A percentile compares a stretch with the other conserved stretches of the same genome.
Conservation (phyloP, 805 yeast genomes). For the Yarrowia keelungensis region DNA sequence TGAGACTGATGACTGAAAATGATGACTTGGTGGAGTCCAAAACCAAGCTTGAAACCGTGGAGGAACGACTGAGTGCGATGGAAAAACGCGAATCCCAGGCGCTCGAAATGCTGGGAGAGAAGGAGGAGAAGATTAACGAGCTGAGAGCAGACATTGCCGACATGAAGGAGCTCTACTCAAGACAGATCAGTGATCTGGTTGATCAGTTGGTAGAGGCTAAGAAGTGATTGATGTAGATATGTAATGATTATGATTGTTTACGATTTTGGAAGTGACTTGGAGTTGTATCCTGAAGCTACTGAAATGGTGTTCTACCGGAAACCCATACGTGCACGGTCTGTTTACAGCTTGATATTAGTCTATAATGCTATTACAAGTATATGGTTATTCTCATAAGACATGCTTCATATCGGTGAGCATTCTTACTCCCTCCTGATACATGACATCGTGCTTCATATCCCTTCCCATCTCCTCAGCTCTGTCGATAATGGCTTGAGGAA, state of each 20-base stretch:
- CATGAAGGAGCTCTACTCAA: conserved; percentile 79
- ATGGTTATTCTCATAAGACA: background rate
- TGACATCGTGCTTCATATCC: conserved; percentile 43
- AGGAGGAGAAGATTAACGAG: conserved; percentile 84
- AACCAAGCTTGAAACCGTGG: conserved; percentile 50
- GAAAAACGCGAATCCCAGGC: conserved; percentile 61
- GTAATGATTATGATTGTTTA: background rate
- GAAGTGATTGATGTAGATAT: background rate
- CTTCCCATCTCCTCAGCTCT: conserved; percentile 45
- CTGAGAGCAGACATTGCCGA: conserved; percentile 87
- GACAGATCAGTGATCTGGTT: conserved; percentile 88
- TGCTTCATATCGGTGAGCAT: conserved; percentile 5
- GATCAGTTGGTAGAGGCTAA: conserved; percentile 52
- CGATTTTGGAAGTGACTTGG: no score
- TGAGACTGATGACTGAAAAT: conserved; percentile 62
- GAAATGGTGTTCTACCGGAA: no score
- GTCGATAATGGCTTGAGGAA: conserved; percentile 49
- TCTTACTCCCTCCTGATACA: conserved; percentile 28
- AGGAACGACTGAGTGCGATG: conserved; percentile 51
- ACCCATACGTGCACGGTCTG: no score
- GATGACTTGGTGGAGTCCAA: conserved; percentile 54
- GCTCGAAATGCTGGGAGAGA: conserved; percentile 80
- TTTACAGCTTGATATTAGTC: no score
- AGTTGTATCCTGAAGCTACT: no score
- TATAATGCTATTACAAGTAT: no score